Conservation (phyloP, 345 rosid genomes). For the Linum usitatissimum region DNA sequence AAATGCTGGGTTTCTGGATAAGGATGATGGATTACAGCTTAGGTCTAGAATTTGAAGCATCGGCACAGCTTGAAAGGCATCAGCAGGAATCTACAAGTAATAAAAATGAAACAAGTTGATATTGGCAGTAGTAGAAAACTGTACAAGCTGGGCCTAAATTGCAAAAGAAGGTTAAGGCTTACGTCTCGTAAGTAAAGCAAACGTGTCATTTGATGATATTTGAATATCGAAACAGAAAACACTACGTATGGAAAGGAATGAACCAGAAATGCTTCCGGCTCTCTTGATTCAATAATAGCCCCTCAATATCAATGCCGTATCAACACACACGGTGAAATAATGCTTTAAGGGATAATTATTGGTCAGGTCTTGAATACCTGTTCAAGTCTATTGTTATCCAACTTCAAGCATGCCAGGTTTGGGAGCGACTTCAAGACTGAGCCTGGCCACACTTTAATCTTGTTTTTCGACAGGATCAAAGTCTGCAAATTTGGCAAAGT, state of each 20-base stretch:
- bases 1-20: slow-evolving; percentile 47
- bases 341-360: not conserved
- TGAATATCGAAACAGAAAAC: not conserved
- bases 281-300: not conserved
- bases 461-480: slow-evolving; percentile 66
- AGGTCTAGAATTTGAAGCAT: slow-evolving; percentile 71
- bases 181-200: not conserved
- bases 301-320: not conserved
- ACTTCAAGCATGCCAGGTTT: slow-evolving; percentile 61
- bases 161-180: not conserved
- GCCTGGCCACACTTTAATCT: slow-evolving; percentile 75
- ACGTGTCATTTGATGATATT: not conserved
- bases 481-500: slow-evolving; percentile 40
- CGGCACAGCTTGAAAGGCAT: slow-evolving; percentile 63
- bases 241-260: not conserved
- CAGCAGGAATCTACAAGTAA: slow-evolving; percentile 49
- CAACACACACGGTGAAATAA: not conserved
- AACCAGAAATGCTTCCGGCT: not conserved
- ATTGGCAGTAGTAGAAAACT: slow-evolving; percentile 3
- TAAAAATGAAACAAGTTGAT: slow-evolving; percentile 2
- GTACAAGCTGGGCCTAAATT: not conserved
- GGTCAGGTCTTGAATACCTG: slow-evolving; percentile 36
- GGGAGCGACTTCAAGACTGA: slow-evolving; percentile 51
- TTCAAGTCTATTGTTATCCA: slow-evolving; percentile 63
- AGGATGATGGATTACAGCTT: slow-evolving; percentile 57